phyloP scores from a whole-genome alignment of 441 rosid species.

The Francoa sonchifolia region DNA sequence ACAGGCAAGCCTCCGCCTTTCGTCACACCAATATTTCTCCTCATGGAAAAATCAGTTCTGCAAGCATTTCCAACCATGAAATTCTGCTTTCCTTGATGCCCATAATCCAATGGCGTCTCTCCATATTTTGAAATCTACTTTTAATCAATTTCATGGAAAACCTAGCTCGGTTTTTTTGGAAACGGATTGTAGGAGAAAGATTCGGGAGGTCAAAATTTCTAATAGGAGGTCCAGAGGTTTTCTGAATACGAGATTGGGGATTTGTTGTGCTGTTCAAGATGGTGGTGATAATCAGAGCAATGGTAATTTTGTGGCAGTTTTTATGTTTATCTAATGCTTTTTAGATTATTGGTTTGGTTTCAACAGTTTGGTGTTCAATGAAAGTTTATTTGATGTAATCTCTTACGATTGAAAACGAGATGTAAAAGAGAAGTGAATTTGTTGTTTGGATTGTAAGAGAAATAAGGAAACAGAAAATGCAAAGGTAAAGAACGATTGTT shows the following conservation, averaged over 20 bases:
- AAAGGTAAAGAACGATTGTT: no score
- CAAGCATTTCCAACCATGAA: no score
- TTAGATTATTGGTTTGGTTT: background rate
- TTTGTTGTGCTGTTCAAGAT: slow-evolving; percentile 37
- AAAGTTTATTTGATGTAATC: background rate
- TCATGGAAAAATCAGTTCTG: no score
- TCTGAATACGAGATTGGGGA: slow-evolving; percentile 18
- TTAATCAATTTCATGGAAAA: slow-evolving; percentile 32
- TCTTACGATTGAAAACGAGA: no score
- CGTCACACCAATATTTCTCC: no score
- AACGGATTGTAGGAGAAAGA: slow-evolving; percentile 21
- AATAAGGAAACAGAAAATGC: no score
- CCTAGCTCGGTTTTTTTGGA: slow-evolving; percentile 1
- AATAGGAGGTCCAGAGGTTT: slow-evolving; percentile 12
- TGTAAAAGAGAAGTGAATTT: no score
- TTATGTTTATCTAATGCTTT: background rate
- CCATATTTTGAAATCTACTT: slow-evolving; percentile 26
- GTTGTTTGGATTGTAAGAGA: no score
- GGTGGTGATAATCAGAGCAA: slow-evolving; percentile 38
- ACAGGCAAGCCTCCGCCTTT: no score
- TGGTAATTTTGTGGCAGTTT: slow-evolving; percentile 22
- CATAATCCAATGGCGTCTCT: slow-evolving; percentile 46
- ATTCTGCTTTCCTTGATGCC: no score
- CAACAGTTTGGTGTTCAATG: background rate
- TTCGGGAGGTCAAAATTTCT: slow-evolving; percentile 19